Base-by-base conservation (phyloP, 805 yeast genomes). In the Diddensiella transvaalensis region DNA sequence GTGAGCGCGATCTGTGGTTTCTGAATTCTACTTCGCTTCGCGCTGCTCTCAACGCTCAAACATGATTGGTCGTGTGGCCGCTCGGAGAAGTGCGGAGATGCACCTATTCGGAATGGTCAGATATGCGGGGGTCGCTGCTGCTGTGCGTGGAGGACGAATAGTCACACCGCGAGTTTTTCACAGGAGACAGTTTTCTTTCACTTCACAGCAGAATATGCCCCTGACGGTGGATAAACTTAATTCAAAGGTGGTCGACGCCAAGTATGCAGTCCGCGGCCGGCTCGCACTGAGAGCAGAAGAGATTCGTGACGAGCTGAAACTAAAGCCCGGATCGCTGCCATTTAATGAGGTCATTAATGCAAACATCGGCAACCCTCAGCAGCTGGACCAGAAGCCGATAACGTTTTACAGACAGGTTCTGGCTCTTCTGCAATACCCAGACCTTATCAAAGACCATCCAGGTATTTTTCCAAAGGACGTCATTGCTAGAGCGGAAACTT, bases 321-420 rank as follows among this genome's bases (percentile, higher is more conserved):
- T 70, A 37, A 72, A 78, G 35, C 82, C 85, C 22, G 73, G 72
- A 17, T 79, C 85, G 3, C 70, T 88, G 55, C 95, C 96, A 0
- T 93, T 89, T 63, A 69, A 77, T 38, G 71, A 77, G 51, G 86
- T 93, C 59, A 85, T 95, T 63, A 83, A 80, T 60, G 93, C 96
- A 54, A 93, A 93, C 65, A 93, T 93, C 54, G 99, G 99, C 24
- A 93, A 93, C 65, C 99, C 99, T 1, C 99, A 93, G 68, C 98
- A 91, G 65, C 75, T 93, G 63, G 91, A 88, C 58, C 99, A 93
- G 67, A 77, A 82, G 60, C 99, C 99, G 0, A 74, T 93, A 59
- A 87, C 96, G n/a, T 93, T 93, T 73, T 90, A 88, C 68, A 78
- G 99, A 60, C 95, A 90, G 64, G 96, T 90, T 3, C 71, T 91